These are phyloP conservation scores for Sporothrix curviconia DNA, from an alignment of 2,329 filamentous ascomycete species.

Conservation along the genomic window DNA sequence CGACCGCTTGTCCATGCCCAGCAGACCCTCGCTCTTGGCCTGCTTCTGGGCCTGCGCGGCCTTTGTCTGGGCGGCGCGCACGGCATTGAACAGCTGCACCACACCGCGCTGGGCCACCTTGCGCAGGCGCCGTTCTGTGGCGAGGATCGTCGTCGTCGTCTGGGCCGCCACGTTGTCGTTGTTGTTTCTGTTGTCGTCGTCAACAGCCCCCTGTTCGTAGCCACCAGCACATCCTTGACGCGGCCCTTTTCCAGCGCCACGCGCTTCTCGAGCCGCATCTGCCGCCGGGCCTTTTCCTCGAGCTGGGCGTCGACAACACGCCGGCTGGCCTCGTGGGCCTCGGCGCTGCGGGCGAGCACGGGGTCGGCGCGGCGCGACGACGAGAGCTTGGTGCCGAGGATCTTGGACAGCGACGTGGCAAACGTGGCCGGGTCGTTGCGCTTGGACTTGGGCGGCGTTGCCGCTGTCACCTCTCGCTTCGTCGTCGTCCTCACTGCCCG, in stretches of 20 bases:
- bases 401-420: slow-evolving; percentile 87
- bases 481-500: too few relatives aligned
- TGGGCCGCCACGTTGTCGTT: slow-evolving; percentile 25
- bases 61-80: slow-evolving; percentile 85
- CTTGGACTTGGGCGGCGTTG: slow-evolving; percentile 55
- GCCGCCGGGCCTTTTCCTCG: slow-evolving; percentile 71
- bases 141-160: slow-evolving; percentile 51
- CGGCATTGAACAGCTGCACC: slow-evolving; percentile 92
- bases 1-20: slow-evolving; percentile 73
- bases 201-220: too few relatives aligned
- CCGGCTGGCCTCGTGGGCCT: slow-evolving; percentile 64
- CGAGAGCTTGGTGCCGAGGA: slow-evolving; percentile 82
- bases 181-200: too few relatives aligned
- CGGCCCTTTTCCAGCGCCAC: slow-evolving; percentile 77
- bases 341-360: slow-evolving; percentile 76
- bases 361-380: slow-evolving; percentile 77
- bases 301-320: slow-evolving; percentile 69
- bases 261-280: slow-evolving; percentile 74
- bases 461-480: slow-evolving; percentile 32
- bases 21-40: slow-evolving; percentile 62
- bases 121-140: slow-evolving; percentile 70
- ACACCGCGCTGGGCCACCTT: slow-evolving; percentile 92
- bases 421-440: slow-evolving; percentile 89
- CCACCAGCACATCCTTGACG: slow-evolving; percentile 74
- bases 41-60: slow-evolving; percentile 69